phyloP scores from a whole-genome alignment of 768 basidiomycete genomes.

The Boletus reticulatus region DNA sequence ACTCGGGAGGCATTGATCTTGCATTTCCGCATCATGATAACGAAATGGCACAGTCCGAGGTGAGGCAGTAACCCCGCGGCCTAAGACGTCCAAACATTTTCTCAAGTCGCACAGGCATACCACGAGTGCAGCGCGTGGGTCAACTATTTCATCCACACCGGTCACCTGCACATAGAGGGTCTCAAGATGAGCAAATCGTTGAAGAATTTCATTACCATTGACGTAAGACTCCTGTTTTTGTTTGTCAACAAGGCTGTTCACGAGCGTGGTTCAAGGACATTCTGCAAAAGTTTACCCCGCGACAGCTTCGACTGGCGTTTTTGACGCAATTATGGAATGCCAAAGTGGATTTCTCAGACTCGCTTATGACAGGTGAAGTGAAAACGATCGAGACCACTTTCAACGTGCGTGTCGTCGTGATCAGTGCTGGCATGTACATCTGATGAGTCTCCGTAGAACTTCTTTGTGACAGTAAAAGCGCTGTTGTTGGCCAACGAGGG shows the following conservation, averaged over 20 bases:
- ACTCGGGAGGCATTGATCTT: slow-evolving; percentile 94
- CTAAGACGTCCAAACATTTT: not conserved
- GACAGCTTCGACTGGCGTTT: slow-evolving; percentile 91
- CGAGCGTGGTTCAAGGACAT: slow-evolving; percentile 61
- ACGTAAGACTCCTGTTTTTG: slow-evolving; percentile 45
- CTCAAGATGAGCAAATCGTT: slow-evolving; percentile 99
- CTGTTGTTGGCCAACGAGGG: slow-evolving; percentile 53
- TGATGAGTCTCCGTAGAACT: slow-evolving; percentile 60
- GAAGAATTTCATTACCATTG: slow-evolving; percentile 98
- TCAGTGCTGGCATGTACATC: not conserved
- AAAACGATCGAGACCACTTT: slow-evolving; percentile 78
- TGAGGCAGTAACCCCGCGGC: slow-evolving; percentile 27
- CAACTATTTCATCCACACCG: slow-evolving; percentile 98
- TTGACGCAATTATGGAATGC: slow-evolving; percentile 89
- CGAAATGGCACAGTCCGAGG: slow-evolving; percentile 97
- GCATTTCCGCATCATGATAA: slow-evolving; percentile 99
- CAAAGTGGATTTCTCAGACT: slow-evolving; percentile 92
- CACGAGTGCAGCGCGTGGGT: slow-evolving; percentile 93
- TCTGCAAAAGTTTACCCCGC: slow-evolving; percentile 72
- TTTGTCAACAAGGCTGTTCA: no score
- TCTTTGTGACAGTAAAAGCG: slow-evolving; percentile 87
- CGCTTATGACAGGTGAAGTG: slow-evolving; percentile 86
- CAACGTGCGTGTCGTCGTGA: slow-evolving; percentile 57
- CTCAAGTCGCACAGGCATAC: slow-evolving; percentile 64
- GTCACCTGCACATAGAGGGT: slow-evolving; percentile 97